phyloP scores from a whole-genome alignment of 75 land plant genomes.

The Sequoiadendron giganteum region DNA sequence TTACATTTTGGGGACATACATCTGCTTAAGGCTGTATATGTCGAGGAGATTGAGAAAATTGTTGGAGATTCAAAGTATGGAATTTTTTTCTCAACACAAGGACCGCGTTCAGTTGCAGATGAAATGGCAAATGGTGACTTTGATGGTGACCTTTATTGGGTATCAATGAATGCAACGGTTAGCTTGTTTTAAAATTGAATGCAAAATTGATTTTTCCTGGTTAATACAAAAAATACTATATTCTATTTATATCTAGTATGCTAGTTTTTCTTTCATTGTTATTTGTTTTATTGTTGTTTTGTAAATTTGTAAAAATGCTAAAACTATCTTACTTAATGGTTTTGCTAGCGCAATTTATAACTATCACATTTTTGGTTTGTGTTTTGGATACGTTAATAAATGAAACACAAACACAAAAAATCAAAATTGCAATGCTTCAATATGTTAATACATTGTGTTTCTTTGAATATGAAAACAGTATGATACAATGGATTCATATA shows the following conservation, averaged over 20 bases:
- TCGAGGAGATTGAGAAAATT: slow-evolving; percentile 40
- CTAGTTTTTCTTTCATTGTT: not conserved
- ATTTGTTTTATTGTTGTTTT: not conserved
- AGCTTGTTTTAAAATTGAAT: not conserved
- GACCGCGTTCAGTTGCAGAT: slow-evolving; percentile 69
- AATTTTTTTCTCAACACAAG: slow-evolving; percentile 75
- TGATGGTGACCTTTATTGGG: slow-evolving; percentile 90
- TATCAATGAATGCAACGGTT: slow-evolving; percentile 67
- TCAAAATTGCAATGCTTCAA: not conserved
- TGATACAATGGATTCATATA: not conserved
- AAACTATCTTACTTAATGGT: not conserved
- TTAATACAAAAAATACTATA: not conserved
- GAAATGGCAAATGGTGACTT: slow-evolving; percentile 89
- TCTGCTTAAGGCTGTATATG: slow-evolving; percentile 59
- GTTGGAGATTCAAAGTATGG: slow-evolving; percentile 70
- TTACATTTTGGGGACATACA: slow-evolving; percentile 86
- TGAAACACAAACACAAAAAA: not conserved
- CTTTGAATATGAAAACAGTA: not conserved
- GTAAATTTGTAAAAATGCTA: not conserved
- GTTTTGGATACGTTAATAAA: not conserved
- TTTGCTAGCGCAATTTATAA: not conserved
- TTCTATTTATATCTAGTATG: not conserved
- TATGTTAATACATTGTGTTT: not conserved
- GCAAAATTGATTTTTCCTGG: not conserved
- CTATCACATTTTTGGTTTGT: not conserved